phyloP scores from a whole-genome alignment of 345 rosid genomes.

The Reutealis trisperma region DNA sequence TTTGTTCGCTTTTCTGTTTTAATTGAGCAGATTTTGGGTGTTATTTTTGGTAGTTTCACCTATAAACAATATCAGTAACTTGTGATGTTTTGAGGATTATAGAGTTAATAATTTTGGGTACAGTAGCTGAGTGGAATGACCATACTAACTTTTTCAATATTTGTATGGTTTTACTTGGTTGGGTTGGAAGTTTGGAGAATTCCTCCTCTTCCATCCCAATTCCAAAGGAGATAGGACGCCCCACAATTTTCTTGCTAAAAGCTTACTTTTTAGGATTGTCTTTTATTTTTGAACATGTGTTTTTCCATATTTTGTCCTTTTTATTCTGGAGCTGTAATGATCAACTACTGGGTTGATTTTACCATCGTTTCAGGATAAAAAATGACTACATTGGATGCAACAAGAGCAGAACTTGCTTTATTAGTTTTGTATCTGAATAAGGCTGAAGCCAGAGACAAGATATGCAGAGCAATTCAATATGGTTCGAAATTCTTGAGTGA shows the following conservation, averaged over 20 bases:
- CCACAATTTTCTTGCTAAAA: background rate
- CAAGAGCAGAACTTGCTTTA: conserved; percentile 89
- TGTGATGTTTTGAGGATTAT: background rate
- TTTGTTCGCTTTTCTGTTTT: background rate
- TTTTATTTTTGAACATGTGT: background rate
- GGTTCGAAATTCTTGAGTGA: conserved; percentile 89
- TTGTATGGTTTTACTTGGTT: background rate
- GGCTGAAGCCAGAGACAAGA: conserved; percentile 99
- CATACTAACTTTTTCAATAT: background rate
- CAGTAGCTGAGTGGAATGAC: too few relatives aligned
- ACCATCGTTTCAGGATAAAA: conserved; percentile 30
- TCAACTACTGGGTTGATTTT: conserved; percentile 5
- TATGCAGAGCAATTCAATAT: conserved; percentile 95
- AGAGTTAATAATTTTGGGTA: background rate
- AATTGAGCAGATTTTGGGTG: background rate
- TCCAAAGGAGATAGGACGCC: background rate
- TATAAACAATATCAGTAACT: background rate
- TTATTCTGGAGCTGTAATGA: background rate
- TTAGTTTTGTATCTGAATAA: conserved; percentile 83
- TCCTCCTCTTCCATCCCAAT: too few relatives aligned
- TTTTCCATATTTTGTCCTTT: background rate
- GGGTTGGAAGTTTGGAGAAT: background rate
- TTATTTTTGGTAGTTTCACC: background rate
- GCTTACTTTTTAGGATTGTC: background rate
- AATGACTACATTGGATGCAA: conserved; percentile 77